Evolutionary conservation across 2,329 filamentous ascomycete genomes (phyloP), one percentile per base, ranked within the genome.

Genomic region (Ophiognomonia clavigignenti-juglandacearum): DNA sequence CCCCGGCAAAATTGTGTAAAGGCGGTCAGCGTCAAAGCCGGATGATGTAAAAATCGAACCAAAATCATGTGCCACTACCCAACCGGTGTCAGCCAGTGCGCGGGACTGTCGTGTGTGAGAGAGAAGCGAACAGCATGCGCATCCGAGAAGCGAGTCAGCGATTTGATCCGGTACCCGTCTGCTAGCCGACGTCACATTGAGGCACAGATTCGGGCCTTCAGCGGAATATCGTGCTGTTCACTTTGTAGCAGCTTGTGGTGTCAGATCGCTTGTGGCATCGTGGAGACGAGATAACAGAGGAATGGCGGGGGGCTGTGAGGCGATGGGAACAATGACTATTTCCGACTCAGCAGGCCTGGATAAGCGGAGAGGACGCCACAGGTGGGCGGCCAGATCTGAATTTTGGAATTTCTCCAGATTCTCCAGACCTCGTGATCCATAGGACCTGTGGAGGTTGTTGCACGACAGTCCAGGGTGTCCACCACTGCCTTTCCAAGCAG

Each of bases 11-110:
- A n/a, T n/a, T n/a, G 16, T 31, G 22, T 41, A 52, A 49, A 49
- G 46, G 50, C 50, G 50, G 50, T 52, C 50, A 52, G 50, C 41
- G 11, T 27, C 26, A 20, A 48, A 38, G 48, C 43, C 45, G 45
- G 37, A 48, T 48, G 48, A 51, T 47, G 48, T 45, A 48, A 51
- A 47, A 48, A 43, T 44, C n/a, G n/a, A n/a, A n/a, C n/a, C 45
- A 48, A 45, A 32, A 35, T 10, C 38, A 22, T n/a, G 16, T 13
- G 35, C 34, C 43, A 35, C n/a, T n/a, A n/a, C n/a, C n/a, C n/a
- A n/a, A n/a, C n/a, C n/a, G n/a, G n/a, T n/a, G n/a, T n/a, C n/a
- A n/a, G n/a, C n/a, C n/a, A n/a, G n/a, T n/a, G n/a, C n/a, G n/a
- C n/a, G n/a, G n/a, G n/a, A n/a, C n/a, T n/a, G n/a, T n/a, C n/a